Evolutionary conservation across 129 eudicot genomes (phyloP).

Genomic region (Flaveria brownii): DNA sequence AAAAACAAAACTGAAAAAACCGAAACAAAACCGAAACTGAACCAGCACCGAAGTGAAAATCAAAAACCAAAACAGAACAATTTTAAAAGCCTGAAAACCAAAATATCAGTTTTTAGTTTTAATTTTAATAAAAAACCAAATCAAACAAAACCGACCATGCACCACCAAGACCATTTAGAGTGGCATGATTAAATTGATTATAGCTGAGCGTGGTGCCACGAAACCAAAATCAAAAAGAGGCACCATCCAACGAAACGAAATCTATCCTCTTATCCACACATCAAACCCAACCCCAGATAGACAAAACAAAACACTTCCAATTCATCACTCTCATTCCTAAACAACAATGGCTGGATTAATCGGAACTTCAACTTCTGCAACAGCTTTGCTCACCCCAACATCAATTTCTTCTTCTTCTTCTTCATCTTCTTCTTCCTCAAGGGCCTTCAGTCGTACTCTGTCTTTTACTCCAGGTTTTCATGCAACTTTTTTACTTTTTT

Average conservation of each 20-base stretch:
- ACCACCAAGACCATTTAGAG: too few relatives aligned
- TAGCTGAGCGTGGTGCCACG: constrained; percentile 16
- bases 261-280: constrained; percentile 52
- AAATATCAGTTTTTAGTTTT: too few relatives aligned
- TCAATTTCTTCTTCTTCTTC: constrained; percentile 35
- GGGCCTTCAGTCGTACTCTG: constrained; percentile 34
- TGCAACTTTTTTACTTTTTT: not conserved
- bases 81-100: too few relatives aligned
- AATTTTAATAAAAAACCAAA: too few relatives aligned
- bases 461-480: constrained; percentile 47
- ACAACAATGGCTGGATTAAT: constrained; percentile 52
- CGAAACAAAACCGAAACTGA: too few relatives aligned
- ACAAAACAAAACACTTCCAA: not conserved
- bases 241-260: constrained; percentile 2
- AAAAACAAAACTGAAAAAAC: too few relatives aligned
- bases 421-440: constrained; percentile 17
- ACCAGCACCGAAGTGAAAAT: too few relatives aligned
- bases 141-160: too few relatives aligned
- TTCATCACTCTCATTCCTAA: constrained; percentile 12
- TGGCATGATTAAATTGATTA: too few relatives aligned
- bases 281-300: not conserved
- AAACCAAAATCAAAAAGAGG: not conserved
- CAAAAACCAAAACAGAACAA: too few relatives aligned
- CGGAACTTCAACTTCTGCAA: constrained; percentile 48
- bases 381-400: constrained; percentile 38